phyloP scores from a whole-genome alignment of 352 stramenopile genomes.

The Pythium diclinum region DNA sequence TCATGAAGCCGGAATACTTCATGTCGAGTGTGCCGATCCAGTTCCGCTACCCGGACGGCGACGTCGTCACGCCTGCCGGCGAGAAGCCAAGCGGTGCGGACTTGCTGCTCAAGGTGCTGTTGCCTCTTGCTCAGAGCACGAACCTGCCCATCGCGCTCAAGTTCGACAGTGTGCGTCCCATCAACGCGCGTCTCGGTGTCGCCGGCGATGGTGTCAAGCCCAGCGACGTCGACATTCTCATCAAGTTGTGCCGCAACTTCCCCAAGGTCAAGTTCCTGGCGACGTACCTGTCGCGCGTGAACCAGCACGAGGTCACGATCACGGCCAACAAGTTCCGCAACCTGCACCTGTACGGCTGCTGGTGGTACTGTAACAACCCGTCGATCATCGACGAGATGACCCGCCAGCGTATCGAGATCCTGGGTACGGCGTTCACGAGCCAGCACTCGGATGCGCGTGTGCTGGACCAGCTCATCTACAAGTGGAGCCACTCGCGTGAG shows the following conservation, averaged over 20 bases:
- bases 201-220: constrained; percentile 92
- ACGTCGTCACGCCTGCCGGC: constrained; percentile 28
- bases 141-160: constrained; percentile 92
- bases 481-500: constrained; percentile 91
- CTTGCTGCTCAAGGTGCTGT: constrained; percentile 86
- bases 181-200: constrained; percentile 79
- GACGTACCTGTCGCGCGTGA: constrained; percentile 92
- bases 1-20: constrained; percentile 92
- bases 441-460: constrained; percentile 94
- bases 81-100: constrained; percentile 41
- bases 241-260: constrained; percentile 83
- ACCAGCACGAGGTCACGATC: constrained; percentile 94
- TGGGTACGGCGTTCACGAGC: constrained; percentile 92
- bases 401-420: constrained; percentile 91
- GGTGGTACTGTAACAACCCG: constrained; percentile 96
- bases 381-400: constrained; percentile 90
- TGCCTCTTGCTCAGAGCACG: constrained; percentile 86
- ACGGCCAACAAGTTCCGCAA: constrained; percentile 94
- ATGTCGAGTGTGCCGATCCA: constrained; percentile 93
- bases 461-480: constrained; percentile 94
- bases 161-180: constrained; percentile 87
- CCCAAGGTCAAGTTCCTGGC: constrained; percentile 92
- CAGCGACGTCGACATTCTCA: constrained; percentile 83
- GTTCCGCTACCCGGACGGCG: constrained; percentile 64
- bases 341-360: constrained; percentile 93